A percentile compares a stretch with the other conserved stretches of the same genome.
Conservation (phyloP, 495 filamentous ascomycete species). For the Penicillium dipodomyicola region DNA sequence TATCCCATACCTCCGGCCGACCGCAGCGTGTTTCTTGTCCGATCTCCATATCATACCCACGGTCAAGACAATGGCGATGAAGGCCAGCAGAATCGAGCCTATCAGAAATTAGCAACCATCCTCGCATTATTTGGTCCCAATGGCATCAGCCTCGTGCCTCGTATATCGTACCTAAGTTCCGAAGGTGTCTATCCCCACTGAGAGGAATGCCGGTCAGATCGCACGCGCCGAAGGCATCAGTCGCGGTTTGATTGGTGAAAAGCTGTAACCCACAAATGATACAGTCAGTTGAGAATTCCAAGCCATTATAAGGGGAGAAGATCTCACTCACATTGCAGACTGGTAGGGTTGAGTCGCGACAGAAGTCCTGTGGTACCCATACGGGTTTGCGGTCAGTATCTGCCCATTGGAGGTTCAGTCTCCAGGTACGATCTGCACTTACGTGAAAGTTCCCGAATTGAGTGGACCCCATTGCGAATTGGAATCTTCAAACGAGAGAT, state of each 20-base stretch:
- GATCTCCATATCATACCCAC: constrained; percentile 70
- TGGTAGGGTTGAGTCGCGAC: constrained; percentile 91
- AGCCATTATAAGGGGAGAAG: not conserved
- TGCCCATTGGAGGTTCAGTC: constrained; percentile 6
- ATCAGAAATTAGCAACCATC: constrained; percentile 16
- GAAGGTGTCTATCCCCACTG: constrained; percentile 59
- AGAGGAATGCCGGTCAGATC: constrained; percentile 69
- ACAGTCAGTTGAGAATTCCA: constrained; percentile 22
- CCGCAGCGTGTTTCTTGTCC: constrained; percentile 91
- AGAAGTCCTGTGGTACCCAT: constrained; percentile 69
- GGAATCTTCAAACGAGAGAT: constrained; percentile 15
- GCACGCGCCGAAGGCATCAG: constrained; percentile 62
- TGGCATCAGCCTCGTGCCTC: not conserved
- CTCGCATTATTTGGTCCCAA: not conserved
- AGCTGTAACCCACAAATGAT: constrained; percentile 38
- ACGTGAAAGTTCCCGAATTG: constrained; percentile 91
- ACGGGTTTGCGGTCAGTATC: constrained; percentile 23
- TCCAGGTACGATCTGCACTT: constrained; percentile 39
- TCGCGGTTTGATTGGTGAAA: constrained; percentile 52
- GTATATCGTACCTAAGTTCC: constrained; percentile 75
- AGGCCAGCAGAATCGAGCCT: constrained; percentile 91
- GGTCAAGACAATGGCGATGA: constrained; percentile 68
- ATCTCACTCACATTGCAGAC: constrained; percentile 84
- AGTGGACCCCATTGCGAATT: constrained; percentile 54
- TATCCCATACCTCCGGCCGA: constrained; percentile 77